Conservation (phyloP, 2,329 filamentous ascomycete species). For the Didymellaceae sp. region DNA sequence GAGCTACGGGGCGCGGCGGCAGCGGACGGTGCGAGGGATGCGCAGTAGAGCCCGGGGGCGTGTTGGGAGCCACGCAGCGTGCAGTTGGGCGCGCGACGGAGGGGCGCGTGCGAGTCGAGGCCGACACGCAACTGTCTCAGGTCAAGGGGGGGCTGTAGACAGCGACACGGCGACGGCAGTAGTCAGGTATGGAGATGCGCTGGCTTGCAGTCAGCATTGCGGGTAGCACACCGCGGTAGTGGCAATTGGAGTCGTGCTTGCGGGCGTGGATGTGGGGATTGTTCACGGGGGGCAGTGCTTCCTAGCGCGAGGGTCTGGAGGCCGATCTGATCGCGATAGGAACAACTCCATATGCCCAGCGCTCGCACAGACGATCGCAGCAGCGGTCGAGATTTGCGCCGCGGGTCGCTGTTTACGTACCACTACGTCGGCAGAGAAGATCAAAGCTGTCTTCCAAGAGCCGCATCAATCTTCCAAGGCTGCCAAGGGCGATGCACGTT, state of each 20-base stretch:
- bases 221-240: slow-evolving; percentile 29
- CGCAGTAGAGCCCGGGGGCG: not conserved
- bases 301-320: slow-evolving; percentile 23
- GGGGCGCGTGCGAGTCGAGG: slow-evolving; percentile 3
- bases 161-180: slow-evolving; percentile 10
- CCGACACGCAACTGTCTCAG: slow-evolving; percentile 43
- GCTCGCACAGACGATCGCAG: slow-evolving; percentile 10
- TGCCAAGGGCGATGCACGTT: slow-evolving; percentile 31
- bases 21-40: not conserved
- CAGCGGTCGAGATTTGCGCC: slow-evolving; percentile 2
- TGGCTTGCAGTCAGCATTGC: slow-evolving; percentile 42
- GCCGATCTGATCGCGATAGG: slow-evolving; percentile 14
- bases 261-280: no score
- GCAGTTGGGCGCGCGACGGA: not conserved
- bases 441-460: slow-evolving; percentile 33
- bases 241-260: slow-evolving; percentile 26
- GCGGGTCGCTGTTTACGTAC: slow-evolving; percentile 33
- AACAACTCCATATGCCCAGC: not conserved
- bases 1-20: not conserved
- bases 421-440: slow-evolving; percentile 27
- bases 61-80: not conserved
- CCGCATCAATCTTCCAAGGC: slow-evolving; percentile 35
- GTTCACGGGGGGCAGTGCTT: slow-evolving; percentile 33
- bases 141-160: slow-evolving; percentile 28
- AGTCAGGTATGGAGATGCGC: slow-evolving; percentile 28